Evolutionary conservation across 73 alveolate species (phyloP).

Genomic region (Stentor roeselii): DNA sequence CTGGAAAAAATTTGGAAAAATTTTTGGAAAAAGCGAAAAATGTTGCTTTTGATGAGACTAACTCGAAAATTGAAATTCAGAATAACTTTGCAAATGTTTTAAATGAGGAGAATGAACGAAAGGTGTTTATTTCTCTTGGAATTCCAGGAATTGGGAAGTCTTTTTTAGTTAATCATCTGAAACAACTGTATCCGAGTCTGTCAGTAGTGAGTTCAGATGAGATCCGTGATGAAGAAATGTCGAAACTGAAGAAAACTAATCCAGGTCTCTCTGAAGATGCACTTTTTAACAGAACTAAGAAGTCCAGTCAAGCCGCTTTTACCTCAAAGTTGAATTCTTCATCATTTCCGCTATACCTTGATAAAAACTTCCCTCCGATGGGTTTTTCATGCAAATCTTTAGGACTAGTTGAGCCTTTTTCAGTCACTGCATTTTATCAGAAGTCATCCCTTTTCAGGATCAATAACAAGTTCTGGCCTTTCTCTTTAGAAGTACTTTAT

Average conservation of each 20-base stretch:
- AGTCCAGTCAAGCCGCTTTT: not conserved
- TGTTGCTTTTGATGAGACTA: not conserved
- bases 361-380: not conserved
- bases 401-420: not conserved
- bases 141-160: slow-evolving; percentile 59
- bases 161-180: slow-evolving; percentile 54
- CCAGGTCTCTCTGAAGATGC: not conserved
- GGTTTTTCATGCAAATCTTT: not conserved
- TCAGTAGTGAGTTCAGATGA: not conserved
- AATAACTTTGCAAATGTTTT: slow-evolving; percentile 16
- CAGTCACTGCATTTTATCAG: not conserved
- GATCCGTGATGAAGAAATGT: not conserved
- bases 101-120: slow-evolving; percentile 15
- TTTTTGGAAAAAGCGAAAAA: not conserved
- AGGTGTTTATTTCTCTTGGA: slow-evolving; percentile 57
- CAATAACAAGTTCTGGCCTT: slow-evolving; percentile 20
- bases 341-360: not conserved
- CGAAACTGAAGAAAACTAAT: not conserved
- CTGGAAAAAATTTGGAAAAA: slow-evolving; percentile 17
- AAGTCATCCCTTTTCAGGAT: not conserved
- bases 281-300: not conserved
- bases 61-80: slow-evolving; percentile 33
- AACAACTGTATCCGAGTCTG: slow-evolving; percentile 43
- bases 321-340: not conserved
- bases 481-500: slow-evolving; percentile 20